Conservation (phyloP, 2,329 filamentous ascomycete species). For the Anisogramma anomala region DNA sequence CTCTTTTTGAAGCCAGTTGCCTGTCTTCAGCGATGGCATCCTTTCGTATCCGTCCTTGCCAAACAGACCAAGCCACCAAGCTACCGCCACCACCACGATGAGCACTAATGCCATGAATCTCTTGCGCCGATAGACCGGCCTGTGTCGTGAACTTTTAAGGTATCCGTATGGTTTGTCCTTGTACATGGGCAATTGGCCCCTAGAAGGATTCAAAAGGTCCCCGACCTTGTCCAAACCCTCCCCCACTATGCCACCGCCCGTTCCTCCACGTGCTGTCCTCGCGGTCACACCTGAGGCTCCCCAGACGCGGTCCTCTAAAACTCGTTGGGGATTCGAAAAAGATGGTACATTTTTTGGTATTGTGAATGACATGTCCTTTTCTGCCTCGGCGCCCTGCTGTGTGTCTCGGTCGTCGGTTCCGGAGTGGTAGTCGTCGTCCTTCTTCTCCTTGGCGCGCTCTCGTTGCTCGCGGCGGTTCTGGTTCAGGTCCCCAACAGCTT, state of each 20-base stretch:
- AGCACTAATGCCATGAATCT: constrained; percentile 39
- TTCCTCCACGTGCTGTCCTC: constrained; percentile 25
- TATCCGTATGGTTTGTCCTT: constrained; percentile 94
- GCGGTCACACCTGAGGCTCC: constrained; percentile 36
- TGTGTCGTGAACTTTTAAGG: constrained; percentile 45
- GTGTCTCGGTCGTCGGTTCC: constrained; percentile 3
- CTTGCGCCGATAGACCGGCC: constrained; percentile 53
- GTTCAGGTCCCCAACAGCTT: constrained; percentile 31
- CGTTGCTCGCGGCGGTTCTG: constrained; percentile 13
- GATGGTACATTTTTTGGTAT: constrained; percentile 59
- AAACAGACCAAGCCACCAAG: constrained; percentile 63
- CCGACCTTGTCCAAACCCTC: constrained; percentile 51
- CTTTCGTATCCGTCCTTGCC: constrained; percentile 25
- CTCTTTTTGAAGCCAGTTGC: constrained; percentile 47
- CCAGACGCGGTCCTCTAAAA: constrained; percentile 57
- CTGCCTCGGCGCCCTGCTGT: constrained; percentile 1
- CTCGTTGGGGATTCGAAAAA: constrained; percentile 52
- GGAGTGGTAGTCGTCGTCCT: constrained; percentile 16
- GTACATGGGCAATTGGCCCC: constrained; percentile 72
- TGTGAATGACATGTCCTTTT: constrained; percentile 49
- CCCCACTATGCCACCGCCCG: constrained; percentile 29
- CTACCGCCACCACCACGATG: constrained; percentile 38
- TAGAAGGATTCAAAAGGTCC: constrained; percentile 48
- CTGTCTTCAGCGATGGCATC: constrained; percentile 28
- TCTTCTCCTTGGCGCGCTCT: constrained; percentile 11